Base-by-base conservation (phyloP, 768 basidiomycete species). In the Lentinus tigrinus region DNA sequence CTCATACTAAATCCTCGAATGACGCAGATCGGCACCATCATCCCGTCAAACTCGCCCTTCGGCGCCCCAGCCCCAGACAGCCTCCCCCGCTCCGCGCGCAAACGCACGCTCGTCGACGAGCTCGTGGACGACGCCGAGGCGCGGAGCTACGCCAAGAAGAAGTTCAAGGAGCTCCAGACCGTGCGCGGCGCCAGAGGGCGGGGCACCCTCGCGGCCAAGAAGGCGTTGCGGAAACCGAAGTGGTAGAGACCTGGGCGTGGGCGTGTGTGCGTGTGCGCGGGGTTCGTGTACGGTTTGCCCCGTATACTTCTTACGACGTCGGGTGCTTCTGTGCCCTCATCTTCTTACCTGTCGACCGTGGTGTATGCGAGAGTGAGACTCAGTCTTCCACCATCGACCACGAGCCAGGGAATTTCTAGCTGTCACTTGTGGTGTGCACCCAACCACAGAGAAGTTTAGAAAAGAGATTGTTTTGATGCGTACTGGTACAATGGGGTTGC, bases 61-160 rank as follows among this genome's bases (percentile, higher is more conserved):
- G 88, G 87, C 6, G 82, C 80, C 21, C 76, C 84, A 2, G 85
- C 82, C 58, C 72, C 77, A 11, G 89, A 91, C 59, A 93, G 92
- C 67, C 82, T 93, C 54, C 78, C 85, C 27, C 79, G 83, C 31
- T 79, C 85, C 5, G 76, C 83, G 59, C 77, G 93, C 58, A 93
- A 95, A 73, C 80, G 92, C 59, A 91, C 88, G 4, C 73, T 95
- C 46, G 89, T 97, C 23, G 93, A 95, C 60, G 94, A 95, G 66
- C 78, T 96, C 36, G 84, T 95, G 50, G 91, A 91, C 65, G 93
- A 95, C 74, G 87, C 91, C 2, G 90, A 94, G 72, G 83, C 91
- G 26, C 85, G 84, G 70, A 80, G 87, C 59, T 95, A 95, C 69
- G 89, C 94, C n/a, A 95, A 95, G 76, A 85, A 83, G 76, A 95